These are phyloP conservation scores for Carex littledalei DNA, from an alignment of 176 grass and related monocot species.

Conservation along the genomic window DNA sequence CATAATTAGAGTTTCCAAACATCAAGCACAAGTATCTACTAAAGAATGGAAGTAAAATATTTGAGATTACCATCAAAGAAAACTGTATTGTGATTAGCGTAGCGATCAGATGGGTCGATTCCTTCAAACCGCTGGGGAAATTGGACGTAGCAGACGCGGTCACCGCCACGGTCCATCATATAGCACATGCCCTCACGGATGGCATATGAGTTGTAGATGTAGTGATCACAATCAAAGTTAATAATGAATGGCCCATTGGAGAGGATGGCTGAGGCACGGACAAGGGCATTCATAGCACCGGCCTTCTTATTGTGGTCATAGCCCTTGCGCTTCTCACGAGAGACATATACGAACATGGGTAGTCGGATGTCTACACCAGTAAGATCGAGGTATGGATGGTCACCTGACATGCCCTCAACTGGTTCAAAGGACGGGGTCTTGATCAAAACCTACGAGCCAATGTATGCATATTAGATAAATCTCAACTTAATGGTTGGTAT, in stretches of 20 bases:
- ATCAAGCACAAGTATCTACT: neutral
- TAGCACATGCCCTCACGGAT: slow-evolving; percentile 88
- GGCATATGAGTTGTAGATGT: slow-evolving; percentile 74
- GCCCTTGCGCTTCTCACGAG: slow-evolving; percentile 75
- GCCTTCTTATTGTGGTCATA: slow-evolving; percentile 97
- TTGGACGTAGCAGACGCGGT: slow-evolving; percentile 73
- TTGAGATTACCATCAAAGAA: slow-evolving; percentile 65
- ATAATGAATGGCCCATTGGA: slow-evolving; percentile 92
- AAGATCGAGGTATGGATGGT: slow-evolving; percentile 63
- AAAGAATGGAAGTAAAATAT: neutral
- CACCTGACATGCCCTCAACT: slow-evolving; percentile 29
- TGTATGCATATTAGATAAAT: neutral
- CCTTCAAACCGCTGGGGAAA: slow-evolving; percentile 53
- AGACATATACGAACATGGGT: slow-evolving; percentile 82
- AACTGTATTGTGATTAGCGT: slow-evolving; percentile 66
- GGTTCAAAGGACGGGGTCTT: slow-evolving; percentile 53
- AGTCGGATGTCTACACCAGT: slow-evolving; percentile 62
- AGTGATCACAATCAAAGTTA: slow-evolving; percentile 99
- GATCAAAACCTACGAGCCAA: slow-evolving; percentile 45
- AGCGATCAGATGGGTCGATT: slow-evolving; percentile 55
- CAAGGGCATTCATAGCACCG: slow-evolving; percentile 88
- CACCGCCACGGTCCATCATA: slow-evolving; percentile 90
- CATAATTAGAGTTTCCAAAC: neutral
- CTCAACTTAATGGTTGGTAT: neutral
- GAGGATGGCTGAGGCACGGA: slow-evolving; percentile 74